phyloP scores from a whole-genome alignment of 2,329 filamentous ascomycete species.

The Aspergillus costaricaensis region DNA sequence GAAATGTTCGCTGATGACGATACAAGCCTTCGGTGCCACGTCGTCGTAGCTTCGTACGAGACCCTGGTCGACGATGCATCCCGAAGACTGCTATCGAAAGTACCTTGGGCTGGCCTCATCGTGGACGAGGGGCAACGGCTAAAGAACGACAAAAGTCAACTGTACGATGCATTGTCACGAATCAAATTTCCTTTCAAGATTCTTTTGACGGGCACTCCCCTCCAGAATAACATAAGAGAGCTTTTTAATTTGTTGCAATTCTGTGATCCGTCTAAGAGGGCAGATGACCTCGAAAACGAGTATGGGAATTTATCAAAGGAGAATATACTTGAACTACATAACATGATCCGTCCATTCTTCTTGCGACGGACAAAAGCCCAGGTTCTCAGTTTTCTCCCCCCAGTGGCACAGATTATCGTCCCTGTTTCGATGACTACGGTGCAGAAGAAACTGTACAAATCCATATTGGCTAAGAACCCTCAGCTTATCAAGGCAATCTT shows the following conservation, averaged over 20 bases:
- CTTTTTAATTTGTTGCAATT: conserved; percentile 97
- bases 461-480: conserved; percentile 87
- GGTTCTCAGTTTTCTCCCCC: conserved; percentile 86
- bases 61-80: conserved; percentile 74
- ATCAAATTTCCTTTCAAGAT: conserved; percentile 81
- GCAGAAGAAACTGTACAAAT: conserved; percentile 92
- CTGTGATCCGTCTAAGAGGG: conserved; percentile 71
- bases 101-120: conserved; percentile 84
- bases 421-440: conserved; percentile 93
- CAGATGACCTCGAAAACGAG: conserved; percentile 70
- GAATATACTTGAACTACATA: conserved; percentile 77
- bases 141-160: conserved; percentile 84
- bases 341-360: conserved; percentile 74
- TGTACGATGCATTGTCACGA: conserved; percentile 73
- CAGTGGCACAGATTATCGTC: conserved; percentile 92
- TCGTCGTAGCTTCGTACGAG: conserved; percentile 95
- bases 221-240: conserved; percentile 84
- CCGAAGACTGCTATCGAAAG: conserved; percentile 64
- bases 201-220: conserved; percentile 81
- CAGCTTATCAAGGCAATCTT: conserved; percentile 87
- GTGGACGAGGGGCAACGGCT: conserved; percentile 94
- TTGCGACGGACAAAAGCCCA: conserved; percentile 82
- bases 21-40: conserved; percentile 76
- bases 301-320: conserved; percentile 79
- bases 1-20: conserved; percentile 73